These are phyloP conservation scores for Globisporangium mamillatum DNA, from an alignment of 352 stramenopile genomes.

Conservation along the genomic window DNA sequence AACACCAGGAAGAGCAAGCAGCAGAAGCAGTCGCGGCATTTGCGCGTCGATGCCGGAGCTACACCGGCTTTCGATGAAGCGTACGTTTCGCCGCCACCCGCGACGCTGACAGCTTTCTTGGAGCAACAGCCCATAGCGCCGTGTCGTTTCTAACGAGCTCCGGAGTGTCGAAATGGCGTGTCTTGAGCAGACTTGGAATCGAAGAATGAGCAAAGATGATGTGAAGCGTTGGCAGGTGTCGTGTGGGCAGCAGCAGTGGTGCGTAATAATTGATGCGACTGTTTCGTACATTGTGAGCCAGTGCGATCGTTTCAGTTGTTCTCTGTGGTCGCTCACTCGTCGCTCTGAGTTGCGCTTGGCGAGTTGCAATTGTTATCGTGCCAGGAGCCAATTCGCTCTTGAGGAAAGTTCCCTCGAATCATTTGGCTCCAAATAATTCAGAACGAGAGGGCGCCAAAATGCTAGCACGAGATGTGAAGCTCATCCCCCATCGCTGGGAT, in stretches of 20 bases:
- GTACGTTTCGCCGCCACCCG: slow-evolving; percentile 18
- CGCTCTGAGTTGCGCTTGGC: neutral
- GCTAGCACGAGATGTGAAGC: slow-evolving; percentile 16
- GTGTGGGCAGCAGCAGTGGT: neutral
- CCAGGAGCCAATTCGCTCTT: neutral
- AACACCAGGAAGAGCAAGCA: slow-evolving; percentile 66
- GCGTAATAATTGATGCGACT: neutral
- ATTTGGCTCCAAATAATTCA: neutral
- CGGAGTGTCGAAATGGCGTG: neutral
- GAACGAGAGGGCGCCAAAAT: neutral
- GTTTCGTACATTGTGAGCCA: neutral
- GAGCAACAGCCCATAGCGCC: slow-evolving; percentile 63
- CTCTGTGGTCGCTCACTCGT: neutral
- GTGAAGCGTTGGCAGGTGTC: neutral
- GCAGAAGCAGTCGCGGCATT: slow-evolving; percentile 73
- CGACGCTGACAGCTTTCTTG: slow-evolving; percentile 44
- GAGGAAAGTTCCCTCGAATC: neutral
- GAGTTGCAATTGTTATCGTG: neutral
- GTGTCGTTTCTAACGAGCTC: neutral
- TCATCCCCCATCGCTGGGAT: slow-evolving; percentile 51
- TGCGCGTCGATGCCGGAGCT: slow-evolving; percentile 46
- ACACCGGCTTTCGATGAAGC: slow-evolving; percentile 34
- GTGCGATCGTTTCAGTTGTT: neutral
- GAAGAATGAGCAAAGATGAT: neutral
- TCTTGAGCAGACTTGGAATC: neutral